A percentile compares a stretch with the other conserved stretches of the same genome.
Conservation (phyloP, 176 grass and related monocot genomes). For the Paspalum notatum region DNA sequence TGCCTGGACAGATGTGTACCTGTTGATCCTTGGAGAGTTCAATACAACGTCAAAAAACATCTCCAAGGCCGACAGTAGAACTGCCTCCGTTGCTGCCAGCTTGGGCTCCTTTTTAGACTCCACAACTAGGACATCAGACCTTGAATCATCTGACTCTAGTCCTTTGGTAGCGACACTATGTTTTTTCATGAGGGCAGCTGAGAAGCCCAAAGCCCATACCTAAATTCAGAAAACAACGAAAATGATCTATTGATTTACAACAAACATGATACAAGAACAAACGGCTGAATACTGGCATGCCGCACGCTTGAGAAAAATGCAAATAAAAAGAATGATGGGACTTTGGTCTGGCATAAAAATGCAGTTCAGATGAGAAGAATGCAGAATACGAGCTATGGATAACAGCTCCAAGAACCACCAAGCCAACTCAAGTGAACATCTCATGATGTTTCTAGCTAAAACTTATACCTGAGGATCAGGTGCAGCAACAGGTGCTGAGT, state of each 20-base stretch:
- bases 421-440: constrained; percentile 14
- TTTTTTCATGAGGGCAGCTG: constrained; percentile 92
- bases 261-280: neutral
- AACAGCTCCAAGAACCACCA: constrained; percentile 18
- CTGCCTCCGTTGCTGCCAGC: constrained; percentile 55
- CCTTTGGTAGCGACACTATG: constrained; percentile 72
- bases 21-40: constrained; percentile 79
- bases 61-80: constrained; percentile 74
- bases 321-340: neutral
- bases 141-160: constrained; percentile 27
- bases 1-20: constrained; percentile 44
- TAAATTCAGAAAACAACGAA: constrained; percentile 35
- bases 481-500: constrained; percentile 86
- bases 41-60: constrained; percentile 74
- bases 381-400: neutral
- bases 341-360: neutral
- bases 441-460: neutral
- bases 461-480: constrained; percentile 81
- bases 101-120: constrained; percentile 51
- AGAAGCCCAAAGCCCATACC: constrained; percentile 97
- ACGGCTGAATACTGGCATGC: neutral
- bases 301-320: neutral
- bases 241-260: neutral
- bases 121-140: constrained; percentile 48
- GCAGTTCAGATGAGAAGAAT: neutral